Percentiles rank a stretch among this genome's conserved stretches.
Evolutionary conservation across 352 stramenopile genomes (phyloP).

Genomic region (Globisporangium apiculatum): DNA sequence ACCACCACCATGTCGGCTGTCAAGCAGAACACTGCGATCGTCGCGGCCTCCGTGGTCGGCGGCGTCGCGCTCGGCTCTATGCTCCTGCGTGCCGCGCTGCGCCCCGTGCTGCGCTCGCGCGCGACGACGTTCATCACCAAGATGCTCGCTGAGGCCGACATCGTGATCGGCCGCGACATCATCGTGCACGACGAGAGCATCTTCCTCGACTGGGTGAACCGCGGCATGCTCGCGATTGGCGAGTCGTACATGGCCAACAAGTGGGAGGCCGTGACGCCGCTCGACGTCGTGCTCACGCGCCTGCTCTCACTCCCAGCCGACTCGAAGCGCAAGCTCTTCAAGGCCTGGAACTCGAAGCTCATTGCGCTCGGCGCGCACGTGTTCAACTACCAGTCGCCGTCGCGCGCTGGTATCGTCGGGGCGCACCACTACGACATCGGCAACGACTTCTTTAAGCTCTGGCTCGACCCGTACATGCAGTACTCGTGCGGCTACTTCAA

Average conservation of each 20-base stretch:
- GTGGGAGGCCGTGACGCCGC: constrained; percentile 75
- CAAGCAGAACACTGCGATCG: constrained; percentile 68
- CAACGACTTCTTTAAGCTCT: constrained; percentile 88
- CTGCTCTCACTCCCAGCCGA: constrained; percentile 60
- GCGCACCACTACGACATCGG: constrained; percentile 84
- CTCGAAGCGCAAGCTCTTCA: constrained; percentile 81
- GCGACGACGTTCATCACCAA: constrained; percentile 74
- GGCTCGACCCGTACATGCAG: constrained; percentile 83
- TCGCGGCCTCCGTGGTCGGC: constrained; percentile 55
- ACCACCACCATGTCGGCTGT: constrained; percentile 23
- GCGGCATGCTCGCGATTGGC: constrained; percentile 79
- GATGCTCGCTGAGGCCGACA: constrained; percentile 77
- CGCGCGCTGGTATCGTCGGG: constrained; percentile 72
- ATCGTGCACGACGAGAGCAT: constrained; percentile 75
- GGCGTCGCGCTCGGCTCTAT: constrained; percentile 62
- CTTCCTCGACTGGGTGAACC: constrained; percentile 82
- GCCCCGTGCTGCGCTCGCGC: constrained; percentile 56
- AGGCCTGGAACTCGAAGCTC: constrained; percentile 83
- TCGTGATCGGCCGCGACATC: constrained; percentile 77
- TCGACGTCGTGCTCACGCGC: constrained; percentile 71
- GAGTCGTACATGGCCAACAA: constrained; percentile 88
- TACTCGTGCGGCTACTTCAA: constrained; percentile 87
- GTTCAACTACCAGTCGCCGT: constrained; percentile 87
- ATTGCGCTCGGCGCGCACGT: constrained; percentile 63
- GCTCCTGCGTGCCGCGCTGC: constrained; percentile 56